These are phyloP conservation scores for Ophiocordyceps unilateralis DNA, from an alignment of 2,329 filamentous ascomycete species.

Conservation along the genomic window DNA sequence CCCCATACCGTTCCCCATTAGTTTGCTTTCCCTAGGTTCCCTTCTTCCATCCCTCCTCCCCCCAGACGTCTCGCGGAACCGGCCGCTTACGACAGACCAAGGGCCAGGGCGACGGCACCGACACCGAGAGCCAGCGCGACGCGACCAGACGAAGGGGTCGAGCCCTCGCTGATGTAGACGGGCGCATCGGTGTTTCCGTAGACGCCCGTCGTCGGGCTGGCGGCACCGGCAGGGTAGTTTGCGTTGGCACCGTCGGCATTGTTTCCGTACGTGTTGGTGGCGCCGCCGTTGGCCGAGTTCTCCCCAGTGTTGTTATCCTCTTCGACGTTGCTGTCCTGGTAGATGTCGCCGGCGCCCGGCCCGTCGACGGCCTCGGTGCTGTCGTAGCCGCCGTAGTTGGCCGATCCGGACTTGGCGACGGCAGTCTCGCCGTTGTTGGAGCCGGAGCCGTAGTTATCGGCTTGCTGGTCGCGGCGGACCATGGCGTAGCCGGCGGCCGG, in stretches of 20 bases:
- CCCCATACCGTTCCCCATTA: not conserved
- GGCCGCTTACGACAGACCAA: not conserved
- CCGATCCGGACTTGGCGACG: not conserved
- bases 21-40: not conserved
- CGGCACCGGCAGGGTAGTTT: not conserved
- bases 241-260: not conserved
- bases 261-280: not conserved
- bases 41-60: not conserved
- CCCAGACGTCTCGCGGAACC: not conserved
- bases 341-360: not conserved
- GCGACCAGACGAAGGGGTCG: not conserved
- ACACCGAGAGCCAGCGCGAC: slow-evolving; percentile 1
- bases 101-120: slow-evolving; percentile 1
- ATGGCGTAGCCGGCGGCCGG: slow-evolving; percentile 7
- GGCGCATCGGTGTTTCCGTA: slow-evolving; percentile 1
- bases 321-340: not conserved
- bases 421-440: not conserved
- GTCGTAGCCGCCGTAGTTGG: not conserved
- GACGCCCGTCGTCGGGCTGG: not conserved
- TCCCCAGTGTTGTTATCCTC: not conserved
- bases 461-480: slow-evolving; percentile 10
- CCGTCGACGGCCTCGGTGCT: not conserved
- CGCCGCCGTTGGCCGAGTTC: not conserved
- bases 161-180: slow-evolving; percentile 3
- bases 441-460: not conserved